Conservation (phyloP, 2,329 filamentous ascomycete species). For the Dactylellina drechsleri region DNA sequence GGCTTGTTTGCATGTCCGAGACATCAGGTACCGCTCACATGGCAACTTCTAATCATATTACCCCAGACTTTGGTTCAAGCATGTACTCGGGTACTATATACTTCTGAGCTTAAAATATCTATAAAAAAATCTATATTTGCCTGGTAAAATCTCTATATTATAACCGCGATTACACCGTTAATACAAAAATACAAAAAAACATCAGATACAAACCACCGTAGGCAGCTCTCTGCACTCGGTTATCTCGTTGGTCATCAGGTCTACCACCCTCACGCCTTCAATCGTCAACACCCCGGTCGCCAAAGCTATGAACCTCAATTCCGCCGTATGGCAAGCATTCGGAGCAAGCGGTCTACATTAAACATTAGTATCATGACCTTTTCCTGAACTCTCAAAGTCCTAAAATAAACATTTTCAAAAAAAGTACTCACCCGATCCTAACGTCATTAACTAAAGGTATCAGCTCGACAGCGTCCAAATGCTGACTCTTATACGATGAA, state of each 20-base stretch:
- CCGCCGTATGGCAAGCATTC: conserved; percentile 77
- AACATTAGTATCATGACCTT: conserved; percentile 24
- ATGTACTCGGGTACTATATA: not conserved
- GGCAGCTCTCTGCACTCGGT: conserved; percentile 81
- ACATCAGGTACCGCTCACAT: conserved; percentile 38
- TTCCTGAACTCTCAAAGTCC: conserved; percentile 9
- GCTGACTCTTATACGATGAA: conserved; percentile 74
- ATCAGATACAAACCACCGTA: conserved; percentile 66
- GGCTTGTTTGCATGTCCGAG: conserved; percentile 34
- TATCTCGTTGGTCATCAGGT: conserved; percentile 78
- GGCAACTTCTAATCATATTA: not conserved
- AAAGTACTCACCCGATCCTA: conserved; percentile 69
- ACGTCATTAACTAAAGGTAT: conserved; percentile 80
- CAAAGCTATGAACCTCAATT: conserved; percentile 77
- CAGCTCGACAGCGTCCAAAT: conserved; percentile 73
- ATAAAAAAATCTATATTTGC: not conserved
- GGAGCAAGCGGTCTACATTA: conserved; percentile 70
- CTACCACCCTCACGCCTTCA: conserved; percentile 77
- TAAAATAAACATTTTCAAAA: not conserved
- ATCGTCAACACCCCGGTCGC: conserved; percentile 73
- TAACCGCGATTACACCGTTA: not conserved
- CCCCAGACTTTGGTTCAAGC: conserved; percentile 1
- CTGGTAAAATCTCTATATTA: not conserved
- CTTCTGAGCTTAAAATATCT: not conserved
- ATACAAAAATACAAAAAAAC: not conserved